Evolutionary conservation across 495 filamentous ascomycete species (phyloP).

Genomic region (Penicillium silybi): DNA sequence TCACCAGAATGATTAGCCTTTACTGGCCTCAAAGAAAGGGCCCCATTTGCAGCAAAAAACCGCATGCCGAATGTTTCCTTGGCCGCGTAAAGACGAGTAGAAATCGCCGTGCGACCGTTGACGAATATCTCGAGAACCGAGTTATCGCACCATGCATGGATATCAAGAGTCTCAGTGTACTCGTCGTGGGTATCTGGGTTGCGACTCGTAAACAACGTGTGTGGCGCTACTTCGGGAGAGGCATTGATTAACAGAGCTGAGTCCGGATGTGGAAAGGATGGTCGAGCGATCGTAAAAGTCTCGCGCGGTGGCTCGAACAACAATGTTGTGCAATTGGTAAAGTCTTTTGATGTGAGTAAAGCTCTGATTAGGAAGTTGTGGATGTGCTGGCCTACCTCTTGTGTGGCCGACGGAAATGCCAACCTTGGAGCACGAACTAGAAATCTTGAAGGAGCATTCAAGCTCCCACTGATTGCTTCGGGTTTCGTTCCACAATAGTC

Average conservation of each 20-base stretch:
- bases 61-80: slow-evolving; percentile 7
- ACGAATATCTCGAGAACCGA: slow-evolving; percentile 11
- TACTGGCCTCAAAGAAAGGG: neutral
- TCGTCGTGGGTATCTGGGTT: neutral
- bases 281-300: neutral
- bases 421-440: slow-evolving; percentile 1
- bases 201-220: neutral
- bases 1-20: neutral
- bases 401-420: slow-evolving; percentile 1
- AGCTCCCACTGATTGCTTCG: slow-evolving; percentile 2
- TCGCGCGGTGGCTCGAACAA: neutral
- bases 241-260: slow-evolving; percentile 1
- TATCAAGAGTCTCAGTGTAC: slow-evolving; percentile 4
- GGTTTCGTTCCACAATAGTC: neutral
- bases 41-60: neutral
- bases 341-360: neutral
- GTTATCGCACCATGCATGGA: slow-evolving; percentile 7
- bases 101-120: slow-evolving; percentile 8
- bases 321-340: neutral
- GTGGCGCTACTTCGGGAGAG: slow-evolving; percentile 1
- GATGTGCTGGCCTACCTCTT: neutral
- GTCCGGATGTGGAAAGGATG: neutral
- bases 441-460: slow-evolving; percentile 3
- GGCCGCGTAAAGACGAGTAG: slow-evolving; percentile 7
- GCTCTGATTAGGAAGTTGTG: neutral